Conservation (phyloP, 495 filamentous ascomycete genomes). For the Talaromyces trachyspermus region DNA sequence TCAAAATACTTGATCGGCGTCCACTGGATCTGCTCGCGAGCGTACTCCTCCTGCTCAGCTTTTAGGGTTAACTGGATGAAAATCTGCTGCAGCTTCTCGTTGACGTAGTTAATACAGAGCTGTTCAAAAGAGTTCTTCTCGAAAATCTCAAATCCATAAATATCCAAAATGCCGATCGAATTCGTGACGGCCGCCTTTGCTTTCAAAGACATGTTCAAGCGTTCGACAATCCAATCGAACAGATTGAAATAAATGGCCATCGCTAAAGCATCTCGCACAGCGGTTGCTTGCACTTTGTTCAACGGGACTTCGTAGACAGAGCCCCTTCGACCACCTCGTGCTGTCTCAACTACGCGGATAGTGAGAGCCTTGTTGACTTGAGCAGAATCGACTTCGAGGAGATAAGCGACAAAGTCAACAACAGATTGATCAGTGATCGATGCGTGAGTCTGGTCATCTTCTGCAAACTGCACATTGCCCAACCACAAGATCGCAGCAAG, state of each 20-base stretch:
- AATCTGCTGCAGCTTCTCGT: conserved; percentile 99
- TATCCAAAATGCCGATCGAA: conserved; percentile 96
- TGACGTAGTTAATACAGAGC: conserved; percentile 99
- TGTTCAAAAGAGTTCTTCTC: conserved; percentile 99
- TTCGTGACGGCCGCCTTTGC: conserved; percentile 69
- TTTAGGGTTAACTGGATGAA: conserved; percentile 98
- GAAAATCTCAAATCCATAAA: conserved; percentile 99
- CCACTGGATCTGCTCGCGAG: conserved; percentile 94
- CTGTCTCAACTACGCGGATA: conserved; percentile 80
- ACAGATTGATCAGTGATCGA: conserved; percentile 78
- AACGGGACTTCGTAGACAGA: conserved; percentile 87
- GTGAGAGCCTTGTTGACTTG: conserved; percentile 86
- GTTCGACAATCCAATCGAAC: conserved; percentile 96
- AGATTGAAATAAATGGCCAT: conserved; percentile 97
- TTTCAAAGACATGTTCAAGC: conserved; percentile 83
- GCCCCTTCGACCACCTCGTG: conserved; percentile 69
- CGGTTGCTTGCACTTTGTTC: conserved; percentile 81
- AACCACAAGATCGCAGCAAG: conserved; percentile 89
- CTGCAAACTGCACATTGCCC: conserved; percentile 82
- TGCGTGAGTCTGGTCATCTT: conserved; percentile 86
- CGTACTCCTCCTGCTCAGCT: conserved; percentile 97
- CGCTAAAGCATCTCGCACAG: conserved; percentile 87
- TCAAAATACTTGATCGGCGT: conserved; percentile 99
- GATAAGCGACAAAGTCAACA: conserved; percentile 87
- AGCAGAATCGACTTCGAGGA: conserved; percentile 78